Base-by-base conservation (phyloP, 495 filamentous ascomycete genomes). In the Margaritispora aquatica region DNA sequence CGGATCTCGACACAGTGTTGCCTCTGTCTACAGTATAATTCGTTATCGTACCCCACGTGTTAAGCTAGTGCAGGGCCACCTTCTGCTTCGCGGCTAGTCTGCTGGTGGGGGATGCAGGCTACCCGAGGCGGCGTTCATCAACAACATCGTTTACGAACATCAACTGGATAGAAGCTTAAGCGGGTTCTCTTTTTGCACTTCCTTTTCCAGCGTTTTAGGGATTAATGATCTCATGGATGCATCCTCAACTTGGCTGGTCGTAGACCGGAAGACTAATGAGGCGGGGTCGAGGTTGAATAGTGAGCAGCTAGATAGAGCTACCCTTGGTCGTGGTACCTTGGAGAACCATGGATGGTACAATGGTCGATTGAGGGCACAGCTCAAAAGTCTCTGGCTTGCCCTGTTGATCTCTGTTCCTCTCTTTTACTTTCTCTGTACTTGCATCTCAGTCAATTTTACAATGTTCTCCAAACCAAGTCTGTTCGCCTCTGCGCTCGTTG, bases 401-500 rank as follows among this genome's bases (percentile, higher is more conserved):
- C 31, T 11, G 31, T 15, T 36, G 19, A 2, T 21, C 44, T 41
- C 22, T 3, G 13, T 22, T 58, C 22, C 23, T 36, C n/a, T 36
- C 13, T 13, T n/a, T 8, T 50, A 5, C 23, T 26, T 36, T 17
- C n/a, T 31, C 20, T 1, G 15, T 11, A 24, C 47, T 24, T 26
- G 7, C 47, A 24, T 2, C 26, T 47, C 44, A 24, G n/a, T 17
- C 21, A n/a, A 1, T 26, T 9, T 44, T 22, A 49, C 54, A 36
- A 61, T 61, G 58, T 38, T 26, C 21, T 46, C 54, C 55, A n/a
- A 1, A 1, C 26, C 34, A 44, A 2, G 44, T 29, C 47, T 48
- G 10, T 0, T 58, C 11, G 15, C 31, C 0, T 11, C 20, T 26
- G 1, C 50, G 13, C 58, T 70, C 19, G 38, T 41, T 27, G 36